These are phyloP conservation scores for Urtica urens DNA, from an alignment of 306 rosid species.

Conservation along the genomic window DNA sequence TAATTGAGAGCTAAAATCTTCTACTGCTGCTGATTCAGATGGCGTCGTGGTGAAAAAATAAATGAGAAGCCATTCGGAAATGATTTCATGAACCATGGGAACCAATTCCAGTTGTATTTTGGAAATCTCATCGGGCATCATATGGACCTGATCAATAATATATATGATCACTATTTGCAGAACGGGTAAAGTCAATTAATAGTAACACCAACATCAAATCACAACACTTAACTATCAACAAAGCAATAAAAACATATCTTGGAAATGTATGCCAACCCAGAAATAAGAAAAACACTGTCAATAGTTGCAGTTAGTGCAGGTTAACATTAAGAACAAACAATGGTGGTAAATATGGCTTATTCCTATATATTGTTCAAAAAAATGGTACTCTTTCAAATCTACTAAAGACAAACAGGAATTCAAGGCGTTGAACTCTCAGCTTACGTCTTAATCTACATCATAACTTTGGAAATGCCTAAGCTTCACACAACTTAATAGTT, in stretches of 20 bases:
- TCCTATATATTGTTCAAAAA: too few relatives aligned
- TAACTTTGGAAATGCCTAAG: background rate
- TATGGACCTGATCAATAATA: conserved; percentile 40
- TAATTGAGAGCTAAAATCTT: conserved; percentile 80
- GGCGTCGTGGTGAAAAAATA: conserved; percentile 72
- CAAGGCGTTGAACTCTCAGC: too few relatives aligned
- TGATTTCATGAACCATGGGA: conserved; percentile 79
- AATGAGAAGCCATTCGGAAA: conserved; percentile 75
- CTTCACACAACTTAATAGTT: background rate
- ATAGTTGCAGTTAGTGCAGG: too few relatives aligned
- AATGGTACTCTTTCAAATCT: too few relatives aligned
- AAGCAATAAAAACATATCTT: too few relatives aligned
- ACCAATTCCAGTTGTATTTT: conserved; percentile 62
- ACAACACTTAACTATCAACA: too few relatives aligned
- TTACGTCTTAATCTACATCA: background rate
- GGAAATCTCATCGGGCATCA: conserved; percentile 56
- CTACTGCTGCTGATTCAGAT: conserved; percentile 55
- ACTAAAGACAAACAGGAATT: background rate
- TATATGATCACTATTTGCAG: too few relatives aligned
- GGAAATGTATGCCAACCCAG: too few relatives aligned
- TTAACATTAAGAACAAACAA: background rate
- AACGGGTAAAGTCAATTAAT: too few relatives aligned
- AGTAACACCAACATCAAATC: too few relatives aligned
- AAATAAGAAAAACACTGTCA: too few relatives aligned
- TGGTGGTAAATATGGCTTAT: too few relatives aligned